These are phyloP conservation scores for Scenedesmus sp. DNA, from an alignment of 163 green algal genomes.

Conservation along the genomic window DNA sequence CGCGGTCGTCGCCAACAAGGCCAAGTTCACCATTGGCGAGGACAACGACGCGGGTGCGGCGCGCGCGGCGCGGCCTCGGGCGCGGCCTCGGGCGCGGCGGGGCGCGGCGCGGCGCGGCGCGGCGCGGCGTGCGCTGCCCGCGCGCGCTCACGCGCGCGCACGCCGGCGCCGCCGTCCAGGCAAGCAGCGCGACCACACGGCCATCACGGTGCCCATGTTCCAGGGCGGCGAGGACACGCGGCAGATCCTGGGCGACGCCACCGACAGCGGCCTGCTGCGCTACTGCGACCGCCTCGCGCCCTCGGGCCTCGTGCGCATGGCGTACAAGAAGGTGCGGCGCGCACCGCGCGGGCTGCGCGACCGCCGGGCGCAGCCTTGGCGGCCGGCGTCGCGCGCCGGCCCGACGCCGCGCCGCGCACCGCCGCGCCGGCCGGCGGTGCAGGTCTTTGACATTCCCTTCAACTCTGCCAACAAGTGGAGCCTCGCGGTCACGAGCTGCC, in stretches of 20 bases:
- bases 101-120: background rate
- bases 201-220: constrained; percentile 44
- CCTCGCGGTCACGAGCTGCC: constrained; percentile 55
- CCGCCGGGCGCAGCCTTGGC: no score
- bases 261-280: constrained; percentile 54
- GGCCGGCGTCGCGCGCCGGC: no score
- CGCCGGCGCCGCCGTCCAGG: background rate
- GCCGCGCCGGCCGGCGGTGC: no score
- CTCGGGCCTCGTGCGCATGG: constrained; percentile 40
- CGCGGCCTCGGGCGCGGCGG: no score
- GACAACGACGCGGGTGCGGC: no score
- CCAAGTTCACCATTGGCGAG: constrained; percentile 45
- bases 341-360: no score
- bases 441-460: constrained; percentile 88
- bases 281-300: constrained; percentile 49
- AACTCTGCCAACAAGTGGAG: constrained; percentile 90
- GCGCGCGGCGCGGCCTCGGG: no score
- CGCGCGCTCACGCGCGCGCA: background rate
- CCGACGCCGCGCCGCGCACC: no score
- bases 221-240: constrained; percentile 13
- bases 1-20: constrained; percentile 55
- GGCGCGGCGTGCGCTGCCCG: background rate
- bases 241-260: constrained; percentile 55
- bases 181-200: constrained; percentile 25
- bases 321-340: constrained; percentile 50